These are phyloP conservation scores for Erigeron philadelphicus DNA, from an alignment of 140 eudicot genomes.

Conservation along the genomic window DNA sequence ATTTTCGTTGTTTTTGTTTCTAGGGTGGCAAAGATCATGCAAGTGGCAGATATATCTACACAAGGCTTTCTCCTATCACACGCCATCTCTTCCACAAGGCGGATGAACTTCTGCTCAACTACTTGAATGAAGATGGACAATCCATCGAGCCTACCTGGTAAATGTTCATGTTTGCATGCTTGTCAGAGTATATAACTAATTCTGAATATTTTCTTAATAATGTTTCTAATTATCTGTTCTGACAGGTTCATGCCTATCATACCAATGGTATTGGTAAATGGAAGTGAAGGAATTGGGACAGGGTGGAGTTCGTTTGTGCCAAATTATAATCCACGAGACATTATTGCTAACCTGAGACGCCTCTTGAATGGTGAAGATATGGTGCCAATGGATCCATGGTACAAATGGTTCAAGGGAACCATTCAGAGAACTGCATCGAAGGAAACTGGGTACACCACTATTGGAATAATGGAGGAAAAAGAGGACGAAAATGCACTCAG, in stretches of 20 bases:
- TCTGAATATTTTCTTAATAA: not conserved
- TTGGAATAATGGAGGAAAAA: conserved; percentile 67
- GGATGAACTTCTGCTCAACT: conserved; percentile 66
- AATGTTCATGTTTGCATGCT: not conserved
- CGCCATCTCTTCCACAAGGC: conserved; percentile 65
- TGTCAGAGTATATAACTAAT: not conserved
- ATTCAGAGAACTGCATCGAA: conserved; percentile 59
- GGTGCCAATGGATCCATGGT: conserved; percentile 96
- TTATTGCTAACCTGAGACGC: conserved; percentile 61
- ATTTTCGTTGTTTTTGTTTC: not conserved
- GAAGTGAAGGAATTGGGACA: conserved; percentile 96
- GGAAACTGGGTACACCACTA: conserved; percentile 64
- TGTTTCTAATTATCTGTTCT: not conserved
- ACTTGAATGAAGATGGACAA: conserved; percentile 80
- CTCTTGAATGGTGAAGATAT: conserved; percentile 54
- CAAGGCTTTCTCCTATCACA: conserved; percentile 57
- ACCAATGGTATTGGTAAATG: conserved; percentile 85
- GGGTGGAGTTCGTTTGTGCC: conserved; percentile 96
- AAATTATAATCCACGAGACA: conserved; percentile 78
- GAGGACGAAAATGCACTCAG: conserved; percentile 41
- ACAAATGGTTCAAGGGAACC: conserved; percentile 67
- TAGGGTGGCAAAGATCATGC: conserved; percentile 99
- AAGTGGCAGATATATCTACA: conserved; percentile 75
- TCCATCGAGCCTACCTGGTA: conserved; percentile 81
- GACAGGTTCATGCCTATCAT: conserved; percentile 55